Conservation (phyloP, 1,284 basidiomycete species). For the Rhodotorula sp. region DNA sequence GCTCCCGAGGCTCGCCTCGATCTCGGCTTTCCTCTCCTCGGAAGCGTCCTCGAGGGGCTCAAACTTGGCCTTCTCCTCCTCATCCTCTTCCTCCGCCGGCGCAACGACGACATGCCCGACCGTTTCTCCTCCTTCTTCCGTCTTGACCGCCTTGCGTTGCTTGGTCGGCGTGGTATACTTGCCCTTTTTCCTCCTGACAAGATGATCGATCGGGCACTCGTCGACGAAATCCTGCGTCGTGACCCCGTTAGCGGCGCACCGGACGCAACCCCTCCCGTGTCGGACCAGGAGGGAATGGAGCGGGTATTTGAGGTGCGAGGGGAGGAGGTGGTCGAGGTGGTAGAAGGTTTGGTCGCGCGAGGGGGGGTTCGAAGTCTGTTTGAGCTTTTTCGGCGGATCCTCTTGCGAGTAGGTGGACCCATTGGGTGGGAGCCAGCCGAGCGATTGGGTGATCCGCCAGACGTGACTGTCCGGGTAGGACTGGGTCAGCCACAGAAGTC, state of each 20-base stretch:
- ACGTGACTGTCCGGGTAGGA: conserved; percentile 54
- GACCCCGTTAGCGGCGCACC: conserved; percentile 45
- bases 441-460: conserved; percentile 62
- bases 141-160: conserved; percentile 10
- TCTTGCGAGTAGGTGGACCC: conserved; percentile 46
- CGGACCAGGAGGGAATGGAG: conserved; percentile 68
- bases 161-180: conserved; percentile 9
- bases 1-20: background rate
- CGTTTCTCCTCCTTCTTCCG: conserved; percentile 1
- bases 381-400: background rate
- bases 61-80: background rate
- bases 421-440: conserved; percentile 68
- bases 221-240: conserved; percentile 46
- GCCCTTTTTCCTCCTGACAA: conserved; percentile 35
- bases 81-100: background rate
- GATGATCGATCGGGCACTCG: conserved; percentile 41
- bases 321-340: conserved; percentile 64
- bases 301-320: conserved; percentile 65
- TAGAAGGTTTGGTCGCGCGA: conserved; percentile 66
- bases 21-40: background rate
- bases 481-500: background rate
- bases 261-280: conserved; percentile 55
- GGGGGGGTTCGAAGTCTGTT: conserved; percentile 11
- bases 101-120: background rate
- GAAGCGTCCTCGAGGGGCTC: conserved; percentile 3